Percentiles rank a stretch among this genome's conserved stretches.
Conservation (phyloP, 1,139 yeast genomes). For the Petasospora fabianii region DNA sequence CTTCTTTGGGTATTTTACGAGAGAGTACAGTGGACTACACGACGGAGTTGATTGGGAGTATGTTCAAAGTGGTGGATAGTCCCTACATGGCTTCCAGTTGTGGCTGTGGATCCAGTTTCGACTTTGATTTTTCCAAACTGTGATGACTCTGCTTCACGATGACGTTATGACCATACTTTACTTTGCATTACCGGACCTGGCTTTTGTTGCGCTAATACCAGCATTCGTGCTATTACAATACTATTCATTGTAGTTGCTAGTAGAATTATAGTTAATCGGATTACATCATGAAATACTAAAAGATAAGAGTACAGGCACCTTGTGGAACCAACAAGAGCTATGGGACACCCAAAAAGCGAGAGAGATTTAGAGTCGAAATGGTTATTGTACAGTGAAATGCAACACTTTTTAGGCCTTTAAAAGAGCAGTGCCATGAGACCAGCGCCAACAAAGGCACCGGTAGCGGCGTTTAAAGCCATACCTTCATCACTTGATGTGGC, state of each 20-base stretch:
- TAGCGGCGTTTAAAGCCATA: background rate
- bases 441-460: background rate
- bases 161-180: background rate
- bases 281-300: too few relatives aligned
- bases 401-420: too few relatives aligned
- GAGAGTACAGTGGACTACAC: slow-evolving; percentile 88
- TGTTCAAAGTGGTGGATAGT: slow-evolving; percentile 86
- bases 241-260: too few relatives aligned
- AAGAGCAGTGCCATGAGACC: background rate
- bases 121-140: slow-evolving; percentile 40
- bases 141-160: slow-evolving; percentile 1
- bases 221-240: too few relatives aligned
- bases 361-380: too few relatives aligned
- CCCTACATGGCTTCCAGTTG: slow-evolving; percentile 90
- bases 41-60: slow-evolving; percentile 91
- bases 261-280: too few relatives aligned
- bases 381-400: too few relatives aligned
- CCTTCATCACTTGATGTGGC: background rate
- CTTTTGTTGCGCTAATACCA: too few relatives aligned
- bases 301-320: too few relatives aligned
- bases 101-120: slow-evolving; percentile 96
- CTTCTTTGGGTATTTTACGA: slow-evolving; percentile 75
- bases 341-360: too few relatives aligned
- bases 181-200: too few relatives aligned
- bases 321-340: too few relatives aligned